A percentile compares a stretch with the other conserved stretches of the same genome.
These are phyloP conservation scores for Warburgia ugandensis DNA, from an alignment of 164 flowering plant genomes.

Conservation along the genomic window DNA sequence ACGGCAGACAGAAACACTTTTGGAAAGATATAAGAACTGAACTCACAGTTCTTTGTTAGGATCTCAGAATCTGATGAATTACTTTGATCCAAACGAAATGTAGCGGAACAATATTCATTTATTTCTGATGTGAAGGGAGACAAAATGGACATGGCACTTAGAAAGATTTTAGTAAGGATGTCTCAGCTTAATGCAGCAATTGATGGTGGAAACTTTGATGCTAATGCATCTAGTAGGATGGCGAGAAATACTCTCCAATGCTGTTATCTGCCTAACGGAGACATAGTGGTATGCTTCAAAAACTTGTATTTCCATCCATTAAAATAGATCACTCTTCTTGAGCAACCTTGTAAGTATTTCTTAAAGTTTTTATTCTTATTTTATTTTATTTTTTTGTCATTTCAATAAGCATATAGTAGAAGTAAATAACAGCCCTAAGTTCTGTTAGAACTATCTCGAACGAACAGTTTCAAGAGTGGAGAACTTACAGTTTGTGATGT, in stretches of 20 bases:
- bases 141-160: constrained; percentile 20
- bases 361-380: no score
- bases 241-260: constrained; percentile 69
- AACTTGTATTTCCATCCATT: no score
- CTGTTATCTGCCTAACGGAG: constrained; percentile 78
- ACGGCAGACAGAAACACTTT: constrained; percentile 51
- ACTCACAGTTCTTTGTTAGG: constrained; percentile 91
- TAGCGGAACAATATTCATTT: constrained; percentile 17
- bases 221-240: constrained; percentile 71
- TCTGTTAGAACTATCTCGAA: no score
- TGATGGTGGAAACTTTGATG: constrained; percentile 80
- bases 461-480: no score
- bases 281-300: constrained; percentile 74
- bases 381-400: no score
- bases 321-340: no score
- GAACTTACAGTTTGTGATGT: no score
- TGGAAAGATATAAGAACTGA: constrained; percentile 62
- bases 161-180: constrained; percentile 14
- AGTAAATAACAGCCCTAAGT: neutral
- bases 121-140: constrained; percentile 24
- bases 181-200: constrained; percentile 39
- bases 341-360: no score
- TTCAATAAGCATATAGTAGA: neutral
- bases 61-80: constrained; percentile 69
- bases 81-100: constrained; percentile 64